Evolutionary conservation across 257 asterid genomes (phyloP).

Genomic region (Penstemon barbatus): DNA sequence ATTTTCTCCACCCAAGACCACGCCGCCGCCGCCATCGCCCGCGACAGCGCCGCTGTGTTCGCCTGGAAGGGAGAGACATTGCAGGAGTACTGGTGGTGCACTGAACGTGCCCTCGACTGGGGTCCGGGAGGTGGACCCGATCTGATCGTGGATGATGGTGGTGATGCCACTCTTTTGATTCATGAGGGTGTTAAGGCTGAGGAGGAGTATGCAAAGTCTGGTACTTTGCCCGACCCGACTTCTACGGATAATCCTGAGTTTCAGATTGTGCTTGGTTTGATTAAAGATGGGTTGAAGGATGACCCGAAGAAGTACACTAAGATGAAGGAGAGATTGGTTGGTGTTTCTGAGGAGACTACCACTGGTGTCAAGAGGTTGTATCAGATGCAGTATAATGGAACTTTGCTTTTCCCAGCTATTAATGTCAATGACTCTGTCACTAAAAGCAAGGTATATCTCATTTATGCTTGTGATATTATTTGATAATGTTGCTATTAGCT

Average conservation of each 20-base stretch:
- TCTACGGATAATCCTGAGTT: slow-evolving; percentile 14
- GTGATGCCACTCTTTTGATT: slow-evolving; percentile 7
- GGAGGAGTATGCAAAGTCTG: slow-evolving; percentile 11
- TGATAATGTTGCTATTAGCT: too few species aligned
- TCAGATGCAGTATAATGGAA: slow-evolving; percentile 2
- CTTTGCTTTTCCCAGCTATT: background rate
- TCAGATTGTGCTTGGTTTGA: slow-evolving; percentile 4
- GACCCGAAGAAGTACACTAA: background rate
- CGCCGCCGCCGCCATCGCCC: background rate
- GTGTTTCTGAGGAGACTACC: slow-evolving; percentile 1
- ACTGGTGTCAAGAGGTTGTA: slow-evolving; percentile 3
- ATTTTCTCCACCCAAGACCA: background rate
- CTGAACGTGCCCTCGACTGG: background rate
- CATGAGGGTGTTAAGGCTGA: slow-evolving; percentile 19
- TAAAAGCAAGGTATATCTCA: background rate
- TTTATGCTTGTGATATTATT: too few species aligned
- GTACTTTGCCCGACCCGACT: slow-evolving; percentile 4
- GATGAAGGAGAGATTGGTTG: slow-evolving; percentile 5
- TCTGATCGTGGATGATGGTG: slow-evolving; percentile 3
- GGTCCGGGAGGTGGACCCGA: background rate
- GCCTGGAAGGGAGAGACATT: background rate
- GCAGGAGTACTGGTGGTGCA: slow-evolving; percentile 20
- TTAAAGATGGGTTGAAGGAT: slow-evolving; percentile 3
- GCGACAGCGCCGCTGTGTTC: background rate
- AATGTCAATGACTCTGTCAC: background rate